A percentile compares a stretch with the other conserved stretches of the same genome.
phyloP scores from a whole-genome alignment of 106 monocot genomes.

The Vanilla planifolia region DNA sequence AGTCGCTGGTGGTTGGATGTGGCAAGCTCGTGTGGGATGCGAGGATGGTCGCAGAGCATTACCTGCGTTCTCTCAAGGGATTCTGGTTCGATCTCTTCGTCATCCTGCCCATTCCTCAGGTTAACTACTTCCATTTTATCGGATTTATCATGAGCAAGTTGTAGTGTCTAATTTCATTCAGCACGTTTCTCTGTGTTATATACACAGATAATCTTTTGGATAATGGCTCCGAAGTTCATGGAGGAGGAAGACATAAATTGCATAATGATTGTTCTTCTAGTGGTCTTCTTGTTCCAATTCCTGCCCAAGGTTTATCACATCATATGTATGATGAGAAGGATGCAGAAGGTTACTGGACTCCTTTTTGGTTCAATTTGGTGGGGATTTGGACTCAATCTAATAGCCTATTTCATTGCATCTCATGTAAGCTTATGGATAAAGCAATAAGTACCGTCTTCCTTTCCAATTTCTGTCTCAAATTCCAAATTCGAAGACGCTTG shows the following conservation, averaged over 20 bases:
- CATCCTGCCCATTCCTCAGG: slow-evolving; percentile 76
- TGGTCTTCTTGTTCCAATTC: slow-evolving; percentile 74
- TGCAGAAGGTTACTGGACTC: slow-evolving; percentile 93
- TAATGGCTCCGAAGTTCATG: slow-evolving; percentile 54
- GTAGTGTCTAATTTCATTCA: not conserved
- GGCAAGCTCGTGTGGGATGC: slow-evolving; percentile 93
- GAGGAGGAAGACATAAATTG: slow-evolving; percentile 54
- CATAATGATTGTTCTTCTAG: slow-evolving; percentile 57
- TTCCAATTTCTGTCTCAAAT: too few species aligned
- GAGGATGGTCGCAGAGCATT: slow-evolving; percentile 50
- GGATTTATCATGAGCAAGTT: not conserved
- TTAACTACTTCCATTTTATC: not conserved
- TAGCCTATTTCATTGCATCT: slow-evolving; percentile 90
- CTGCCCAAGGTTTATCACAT: slow-evolving; percentile 89
- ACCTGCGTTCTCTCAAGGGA: slow-evolving; percentile 41
- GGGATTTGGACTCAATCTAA: slow-evolving; percentile 90
- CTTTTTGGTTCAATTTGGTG: slow-evolving; percentile 96
- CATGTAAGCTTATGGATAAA: slow-evolving; percentile 81
- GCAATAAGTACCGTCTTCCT: too few species aligned
- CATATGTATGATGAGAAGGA: slow-evolving; percentile 67
- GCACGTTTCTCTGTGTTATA: not conserved
- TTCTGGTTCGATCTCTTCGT: slow-evolving; percentile 89
- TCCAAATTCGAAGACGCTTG: too few species aligned
- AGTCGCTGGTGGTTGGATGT: slow-evolving; percentile 83
- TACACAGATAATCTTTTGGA: slow-evolving; percentile 48